Evolutionary conservation across 495 filamentous ascomycete genomes (phyloP).

Genomic region (Chaetomium cochliodes): DNA sequence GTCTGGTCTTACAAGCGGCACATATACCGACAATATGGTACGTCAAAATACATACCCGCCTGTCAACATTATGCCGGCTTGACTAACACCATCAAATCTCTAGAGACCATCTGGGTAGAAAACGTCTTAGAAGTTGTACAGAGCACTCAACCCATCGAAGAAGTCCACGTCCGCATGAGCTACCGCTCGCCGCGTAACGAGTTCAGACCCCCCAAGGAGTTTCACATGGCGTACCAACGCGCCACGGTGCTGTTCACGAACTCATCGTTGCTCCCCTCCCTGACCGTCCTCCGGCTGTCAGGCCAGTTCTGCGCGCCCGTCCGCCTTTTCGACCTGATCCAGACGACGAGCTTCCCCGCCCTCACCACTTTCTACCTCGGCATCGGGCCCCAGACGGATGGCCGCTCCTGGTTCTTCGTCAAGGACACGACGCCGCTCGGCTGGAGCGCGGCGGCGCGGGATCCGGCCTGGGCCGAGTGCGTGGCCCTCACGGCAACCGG

Average conservation of each 20-base stretch:
- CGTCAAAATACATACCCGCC: neutral
- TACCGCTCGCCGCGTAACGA: neutral
- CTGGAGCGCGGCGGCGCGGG: neutral
- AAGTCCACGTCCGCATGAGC: neutral
- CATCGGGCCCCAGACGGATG: neutral
- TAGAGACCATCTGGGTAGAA: too few species aligned
- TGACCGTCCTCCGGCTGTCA: neutral
- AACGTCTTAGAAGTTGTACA: too few species aligned
- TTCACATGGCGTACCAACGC: too few species aligned
- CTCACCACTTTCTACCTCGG: neutral
- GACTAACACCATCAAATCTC: neutral
- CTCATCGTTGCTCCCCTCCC: too few species aligned
- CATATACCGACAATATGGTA: neutral
- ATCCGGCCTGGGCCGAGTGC: neutral
- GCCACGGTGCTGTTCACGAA: too few species aligned
- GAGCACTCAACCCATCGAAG: neutral
- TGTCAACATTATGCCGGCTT: neutral
- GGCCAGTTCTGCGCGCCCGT: slow-evolving; percentile 3
- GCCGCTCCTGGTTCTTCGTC: neutral
- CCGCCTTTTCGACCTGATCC: neutral
- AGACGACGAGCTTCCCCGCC: neutral
- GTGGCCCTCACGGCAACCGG: neutral
- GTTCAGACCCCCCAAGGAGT: neutral
- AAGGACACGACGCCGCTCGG: neutral
- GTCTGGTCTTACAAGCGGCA: neutral